Percentiles rank a stretch among this genome's conserved stretches.
Evolutionary conservation across 2,329 filamentous ascomycete genomes (phyloP).

Genomic region (Paraphaeosphaeria sporulosa): DNA sequence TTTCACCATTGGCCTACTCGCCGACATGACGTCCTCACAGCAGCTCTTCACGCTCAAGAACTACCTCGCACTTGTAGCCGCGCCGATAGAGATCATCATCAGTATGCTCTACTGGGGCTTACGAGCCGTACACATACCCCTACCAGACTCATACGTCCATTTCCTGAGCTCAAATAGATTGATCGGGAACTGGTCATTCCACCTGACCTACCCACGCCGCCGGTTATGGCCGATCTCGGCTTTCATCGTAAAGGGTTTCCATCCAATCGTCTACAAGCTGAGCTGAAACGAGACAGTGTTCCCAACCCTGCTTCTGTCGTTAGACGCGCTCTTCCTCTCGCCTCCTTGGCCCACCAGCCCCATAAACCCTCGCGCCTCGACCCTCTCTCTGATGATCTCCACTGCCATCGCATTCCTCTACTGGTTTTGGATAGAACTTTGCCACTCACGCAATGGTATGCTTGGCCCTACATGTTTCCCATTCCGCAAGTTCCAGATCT

Average conservation of each 20-base stretch:
- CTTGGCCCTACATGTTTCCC: no score
- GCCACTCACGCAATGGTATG: slow-evolving; percentile 68
- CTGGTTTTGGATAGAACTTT: slow-evolving; percentile 80
- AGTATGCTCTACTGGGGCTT: slow-evolving; percentile 77
- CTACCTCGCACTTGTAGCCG: slow-evolving; percentile 67
- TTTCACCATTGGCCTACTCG: slow-evolving; percentile 68
- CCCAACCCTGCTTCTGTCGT: slow-evolving; percentile 68
- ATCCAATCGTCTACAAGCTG: not conserved
- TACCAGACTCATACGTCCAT: not conserved
- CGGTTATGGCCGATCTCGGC: slow-evolving; percentile 58
- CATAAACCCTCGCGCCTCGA: slow-evolving; percentile 57
- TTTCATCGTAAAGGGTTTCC: slow-evolving; percentile 29
- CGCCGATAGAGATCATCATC: slow-evolving; percentile 76
- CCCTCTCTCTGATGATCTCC: slow-evolving; percentile 67
- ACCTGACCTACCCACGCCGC: slow-evolving; percentile 36
- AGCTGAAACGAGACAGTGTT: slow-evolving; percentile 24
- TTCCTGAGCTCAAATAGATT: slow-evolving; percentile 25
- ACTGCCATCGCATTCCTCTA: slow-evolving; percentile 69
- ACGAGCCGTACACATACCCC: slow-evolving; percentile 47
- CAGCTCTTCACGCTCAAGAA: slow-evolving; percentile 74
- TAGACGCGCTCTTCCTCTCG: slow-evolving; percentile 73
- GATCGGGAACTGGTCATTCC: slow-evolving; percentile 19
- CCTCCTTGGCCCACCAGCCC: slow-evolving; percentile 70
- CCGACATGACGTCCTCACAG: slow-evolving; percentile 68
- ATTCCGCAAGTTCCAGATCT: no score